Base-by-base conservation (phyloP, 2,329 filamentous ascomycete genomes). In the Zopfia rhizophila region DNA sequence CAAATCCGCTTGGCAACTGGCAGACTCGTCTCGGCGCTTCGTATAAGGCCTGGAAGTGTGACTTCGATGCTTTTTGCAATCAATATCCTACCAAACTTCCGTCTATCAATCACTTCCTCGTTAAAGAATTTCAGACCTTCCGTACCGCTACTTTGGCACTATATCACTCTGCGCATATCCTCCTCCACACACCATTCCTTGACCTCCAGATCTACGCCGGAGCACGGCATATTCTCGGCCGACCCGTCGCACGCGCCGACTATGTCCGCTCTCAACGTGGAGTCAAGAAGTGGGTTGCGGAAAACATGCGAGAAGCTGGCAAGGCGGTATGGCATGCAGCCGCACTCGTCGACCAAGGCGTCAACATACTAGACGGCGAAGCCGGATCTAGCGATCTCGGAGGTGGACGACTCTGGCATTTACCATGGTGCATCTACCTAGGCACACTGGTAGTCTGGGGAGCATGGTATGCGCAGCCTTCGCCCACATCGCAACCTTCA, bases 141-240 rank as follows among this genome's bases (percentile, higher is more conserved):
- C 72, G 73, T 25, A 76, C 78, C 1, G 77, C 81, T 0, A 80
- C 78, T 14, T 68, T 77, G n/a, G 76, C 81, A 0, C 73, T 87
- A 0, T 86, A 85, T 45, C 82, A 85, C 51, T 75, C 82, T 0
- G 82, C 82, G 0, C 78, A 83, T 31, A 73, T 84, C 5, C 72
- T 82, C 0, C 70, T 87, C 2, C 74, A 83, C 44, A 79, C 81
- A 5, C 82, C 85, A 12, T 80, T 86, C 28, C 69, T 85, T 1
- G 82, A 86, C 54, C 69, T 86, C 0, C 83, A 87, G 53, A 85
- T 86, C 29, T 83, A 81, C 31, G 83, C 83, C 0, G 83, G 83
- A 0, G 80, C 83, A 3, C 68, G 75, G 1, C 78, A 85, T 33
- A 86, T 87, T 18, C 73, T 86, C 0, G 83, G 83, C 1, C 74